Evolutionary conservation across 805 yeast species (phyloP), one percentile per base, ranked within the genome.

Genomic region (Maudiozyma turicensis): DNA sequence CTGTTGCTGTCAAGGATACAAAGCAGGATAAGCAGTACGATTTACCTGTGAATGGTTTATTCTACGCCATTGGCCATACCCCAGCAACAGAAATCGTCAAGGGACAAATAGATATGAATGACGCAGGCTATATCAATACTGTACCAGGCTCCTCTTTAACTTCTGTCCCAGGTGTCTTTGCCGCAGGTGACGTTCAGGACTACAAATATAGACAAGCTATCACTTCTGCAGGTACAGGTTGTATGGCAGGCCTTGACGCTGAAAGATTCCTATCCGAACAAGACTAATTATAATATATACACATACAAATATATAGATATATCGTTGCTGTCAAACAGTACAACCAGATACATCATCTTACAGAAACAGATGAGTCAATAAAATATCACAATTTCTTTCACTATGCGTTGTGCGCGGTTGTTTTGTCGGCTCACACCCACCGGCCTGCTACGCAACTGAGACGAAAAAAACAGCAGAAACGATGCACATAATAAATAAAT

Each of bases 111-210:
- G 86, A 88, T 49, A 78, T 87, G 39, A 96, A 91, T 67, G 95
- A 79, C 48, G 77, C 80, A 47, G 98, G 98, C 41, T 93, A 93
- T 74, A 78, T 93, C 63, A 73, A 79, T 66, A 93, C 99, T 54
- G 74, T 75, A 40, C 96, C 98, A 60, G 99, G 98, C 54, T 74
- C 95, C 20, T 73, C 98, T 14, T 70, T 74, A 59, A 93, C 99
- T 44, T 81, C 95, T 11, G 78, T 91, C 51, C 79, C 78, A 63
- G 98, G 97, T 67, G 86, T 93, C 53, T 93, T 85, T 59, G 99
- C 99, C 52, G 99, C 99, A 52, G 99, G 99, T 72, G 99, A 93
- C 66, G 99, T 93, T 50, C 99, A 93, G 72, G 99, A 93, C 72
- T 84, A 87, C 70, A 80, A 79, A 67, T 93, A 91, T 72, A 87